Evolutionary conservation across 2,329 filamentous ascomycete genomes (phyloP), one percentile per base, ranked within the genome.

Genomic region (Fusarium goolgardi): DNA sequence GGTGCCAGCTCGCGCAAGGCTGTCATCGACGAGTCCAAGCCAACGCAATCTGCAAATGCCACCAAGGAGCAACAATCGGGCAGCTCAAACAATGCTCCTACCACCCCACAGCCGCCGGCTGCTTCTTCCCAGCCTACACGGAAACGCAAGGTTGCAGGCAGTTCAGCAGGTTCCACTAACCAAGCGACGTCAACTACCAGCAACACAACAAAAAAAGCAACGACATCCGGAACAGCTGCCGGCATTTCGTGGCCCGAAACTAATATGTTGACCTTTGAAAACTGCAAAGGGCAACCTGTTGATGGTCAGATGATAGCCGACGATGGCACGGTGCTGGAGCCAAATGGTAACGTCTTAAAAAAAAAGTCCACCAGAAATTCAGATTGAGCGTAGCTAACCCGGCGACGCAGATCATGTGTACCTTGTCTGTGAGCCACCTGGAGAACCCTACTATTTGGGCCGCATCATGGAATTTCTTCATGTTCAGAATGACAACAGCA

Each of bases 401-500:
- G 75, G 45, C 70, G 67, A 73, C 67, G 73, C 78, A 89, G 86
- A 88, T 80, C 85, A 98, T 82, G 93, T 97, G 71, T 99, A 98
- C 83, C 88, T 98, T 67, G 91, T 99, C 68, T 98, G 94, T 81
- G 96, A 99, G 80, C 96, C 96, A 51, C 96, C 96, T 18, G 96
- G 96, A 54, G 96, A 99, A 81, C 96, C 96, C 56, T 99, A 99
- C 82, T 99, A 99, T 79, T 84, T 99, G 69, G 96, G 92, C 68
- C 92, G 96, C 73, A 96, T 99, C 78, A 99, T 99, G 96, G 95
- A 99, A 79, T 98, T 98, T 78, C 83, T 97, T 73, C 93, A 97
- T 75, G 82, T 86, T 75, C 89, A 94, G 73, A 93, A 95, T 75
- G 88, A 94, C 77, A 81, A 84, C 35, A 85, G 84, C 55, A 87